Base-by-base conservation (phyloP, 2,329 filamentous ascomycete genomes). In the Aureobasidium sp. region DNA sequence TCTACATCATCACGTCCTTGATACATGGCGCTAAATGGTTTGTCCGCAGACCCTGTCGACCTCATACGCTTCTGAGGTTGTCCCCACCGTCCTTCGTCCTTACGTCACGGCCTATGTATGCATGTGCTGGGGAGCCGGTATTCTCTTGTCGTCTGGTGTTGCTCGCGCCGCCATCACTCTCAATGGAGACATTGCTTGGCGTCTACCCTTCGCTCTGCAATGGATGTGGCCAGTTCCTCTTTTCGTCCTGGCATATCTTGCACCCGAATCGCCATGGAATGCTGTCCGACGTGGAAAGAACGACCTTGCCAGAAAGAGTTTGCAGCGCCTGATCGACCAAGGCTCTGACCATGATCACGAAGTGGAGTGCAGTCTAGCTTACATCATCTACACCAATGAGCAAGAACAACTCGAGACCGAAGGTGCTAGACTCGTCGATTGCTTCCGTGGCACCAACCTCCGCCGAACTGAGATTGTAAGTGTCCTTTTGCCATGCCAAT, bases 51-150 rank as follows among this genome's bases (percentile, higher is more conserved):
- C 51, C 11, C 37, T 55, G 2, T 55, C 76, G 8, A 76, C 84
- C 63, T 85, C 86, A 0, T 89, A 89, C 68, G 86, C 86, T 27
- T 86, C 84, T 62, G 87, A 89, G 69, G 81, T 87, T 6, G 83
- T 82, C 41, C 84, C 84, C 1, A 75, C 83, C 37, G 79, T 80
- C 0, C 77, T 87, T 44, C 78, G 84, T 27, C 82, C 81, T 34
- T 78, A 82, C 47, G 72, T 86, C 20, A 86, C 84, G 0, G 81
- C 80, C 37, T 86, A 81, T 61, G 81, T 85, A 62, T 86, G 86
- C 67, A 72, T 86, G 44, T 85, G 82, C 68, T 87, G 85, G 71
- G 83, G 85, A 44, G 83, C 83, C 17, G 84, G 84, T 0, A 84
- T 86, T 67, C 76, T 87, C 5, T 73, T 86, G 2, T 82, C 73